Percentiles rank a stretch among this genome's conserved stretches.
These are phyloP conservation scores for Clitocybe nebularis DNA, from an alignment of 1,284 basidiomycete genomes.

Conservation along the genomic window DNA sequence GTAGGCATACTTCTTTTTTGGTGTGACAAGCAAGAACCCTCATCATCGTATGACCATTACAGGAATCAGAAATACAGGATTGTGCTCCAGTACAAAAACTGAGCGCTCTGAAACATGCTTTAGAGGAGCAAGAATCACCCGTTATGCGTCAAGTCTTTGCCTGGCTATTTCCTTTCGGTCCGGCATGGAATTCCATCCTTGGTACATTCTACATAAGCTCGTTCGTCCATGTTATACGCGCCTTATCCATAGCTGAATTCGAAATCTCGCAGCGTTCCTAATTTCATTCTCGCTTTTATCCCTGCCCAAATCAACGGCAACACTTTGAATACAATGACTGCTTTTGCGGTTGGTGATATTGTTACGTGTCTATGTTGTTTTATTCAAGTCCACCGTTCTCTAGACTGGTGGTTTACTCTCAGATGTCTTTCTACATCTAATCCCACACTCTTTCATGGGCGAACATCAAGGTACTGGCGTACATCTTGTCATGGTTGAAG, in stretches of 20 bases:
- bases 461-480: slow-evolving; percentile 70
- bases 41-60: not conserved
- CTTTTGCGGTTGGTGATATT: slow-evolving; percentile 62
- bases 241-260: not conserved
- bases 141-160: slow-evolving; percentile 75
- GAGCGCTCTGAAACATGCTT: slow-evolving; percentile 50
- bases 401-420: slow-evolving; percentile 87
- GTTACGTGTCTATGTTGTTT: slow-evolving; percentile 11
- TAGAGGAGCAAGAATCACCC: slow-evolving; percentile 63
- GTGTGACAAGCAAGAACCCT: slow-evolving; percentile 1
- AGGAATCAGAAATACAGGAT: slow-evolving; percentile 50
- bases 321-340: slow-evolving; percentile 88
- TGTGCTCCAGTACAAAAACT: slow-evolving; percentile 55
- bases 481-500: slow-evolving; percentile 78
- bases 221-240: slow-evolving; percentile 41
- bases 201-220: slow-evolving; percentile 94
- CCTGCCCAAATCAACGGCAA: slow-evolving; percentile 79
- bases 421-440: slow-evolving; percentile 86
- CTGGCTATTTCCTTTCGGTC: slow-evolving; percentile 81
- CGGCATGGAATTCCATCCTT: slow-evolving; percentile 81
- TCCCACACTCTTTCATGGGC: slow-evolving; percentile 87
- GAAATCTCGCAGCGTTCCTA: slow-evolving; percentile 64
- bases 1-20: slow-evolving; percentile 9
- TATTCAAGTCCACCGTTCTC: slow-evolving; percentile 11
- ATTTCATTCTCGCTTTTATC: slow-evolving; percentile 89